These are phyloP conservation scores for Hippophae rhamnoides DNA, from an alignment of 306 rosid species.

Conservation along the genomic window DNA sequence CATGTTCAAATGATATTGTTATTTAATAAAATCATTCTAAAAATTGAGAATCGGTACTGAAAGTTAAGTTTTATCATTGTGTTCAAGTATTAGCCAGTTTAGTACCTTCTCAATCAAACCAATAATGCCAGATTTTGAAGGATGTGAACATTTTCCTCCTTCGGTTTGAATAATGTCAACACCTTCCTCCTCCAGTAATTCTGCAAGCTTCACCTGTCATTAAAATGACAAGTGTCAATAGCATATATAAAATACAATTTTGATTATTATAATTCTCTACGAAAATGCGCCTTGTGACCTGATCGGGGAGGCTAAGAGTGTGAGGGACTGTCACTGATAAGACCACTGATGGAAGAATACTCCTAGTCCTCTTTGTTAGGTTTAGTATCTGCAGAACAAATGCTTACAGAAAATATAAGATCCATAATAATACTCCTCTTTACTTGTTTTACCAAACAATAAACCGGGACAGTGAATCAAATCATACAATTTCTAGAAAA, in stretches of 20 bases:
- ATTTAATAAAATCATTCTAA: too few species aligned
- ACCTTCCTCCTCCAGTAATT: slow-evolving; percentile 69
- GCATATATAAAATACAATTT: too few species aligned
- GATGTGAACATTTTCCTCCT: slow-evolving; percentile 82
- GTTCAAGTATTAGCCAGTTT: too few species aligned
- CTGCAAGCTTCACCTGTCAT: slow-evolving; percentile 92
- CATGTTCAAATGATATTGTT: too few species aligned
- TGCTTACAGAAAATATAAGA: neutral
- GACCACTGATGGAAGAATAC: slow-evolving; percentile 58
- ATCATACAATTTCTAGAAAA: too few species aligned
- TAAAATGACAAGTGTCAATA: neutral
- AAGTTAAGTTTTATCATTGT: too few species aligned
- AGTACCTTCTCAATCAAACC: slow-evolving; percentile 94
- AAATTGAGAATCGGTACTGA: too few species aligned
- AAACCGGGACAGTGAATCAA: too few species aligned
- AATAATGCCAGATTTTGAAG: slow-evolving; percentile 67
- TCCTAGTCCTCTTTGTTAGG: slow-evolving; percentile 67
- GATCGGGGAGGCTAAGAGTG: slow-evolving; percentile 86
- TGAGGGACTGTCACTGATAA: slow-evolving; percentile 91
- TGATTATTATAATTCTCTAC: neutral
- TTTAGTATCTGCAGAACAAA: slow-evolving; percentile 47
- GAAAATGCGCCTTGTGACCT: slow-evolving; percentile 37
- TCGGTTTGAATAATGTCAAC: slow-evolving; percentile 89
- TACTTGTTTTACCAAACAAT: neutral
- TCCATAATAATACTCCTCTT: too few species aligned